Evolutionary conservation across 2,329 filamentous ascomycete genomes (phyloP).

Genomic region (Capronia coronata): DNA sequence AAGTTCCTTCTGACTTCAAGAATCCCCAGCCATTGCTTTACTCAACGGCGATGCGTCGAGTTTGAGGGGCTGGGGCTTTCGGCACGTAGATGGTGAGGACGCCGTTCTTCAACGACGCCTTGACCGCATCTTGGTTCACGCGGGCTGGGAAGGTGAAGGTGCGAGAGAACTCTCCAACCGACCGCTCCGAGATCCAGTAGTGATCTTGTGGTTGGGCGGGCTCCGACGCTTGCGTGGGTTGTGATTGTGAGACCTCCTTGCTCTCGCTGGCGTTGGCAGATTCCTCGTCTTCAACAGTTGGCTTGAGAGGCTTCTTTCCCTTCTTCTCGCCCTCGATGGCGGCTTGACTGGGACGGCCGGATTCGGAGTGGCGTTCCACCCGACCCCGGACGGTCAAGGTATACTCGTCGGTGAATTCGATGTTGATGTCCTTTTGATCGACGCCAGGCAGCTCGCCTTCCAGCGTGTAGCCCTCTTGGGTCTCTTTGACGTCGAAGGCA

Average conservation of each 20-base stretch:
- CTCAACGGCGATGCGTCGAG: slow-evolving; percentile 52
- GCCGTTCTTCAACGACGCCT: slow-evolving; percentile 55
- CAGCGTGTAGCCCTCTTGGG: slow-evolving; percentile 40
- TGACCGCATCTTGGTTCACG: slow-evolving; percentile 56
- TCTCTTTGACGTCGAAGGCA: slow-evolving; percentile 45
- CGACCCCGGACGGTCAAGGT: slow-evolving; percentile 44
- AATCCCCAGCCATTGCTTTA: no score
- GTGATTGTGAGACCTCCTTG: slow-evolving; percentile 31
- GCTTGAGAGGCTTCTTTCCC: slow-evolving; percentile 32
- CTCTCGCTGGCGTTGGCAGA: slow-evolving; percentile 21
- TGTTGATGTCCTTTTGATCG: slow-evolving; percentile 41
- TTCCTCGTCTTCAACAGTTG: slow-evolving; percentile 43
- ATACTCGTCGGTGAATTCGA: slow-evolving; percentile 44
- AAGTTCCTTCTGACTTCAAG: no score
- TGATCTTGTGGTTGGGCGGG: slow-evolving; percentile 33
- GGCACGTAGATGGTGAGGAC: slow-evolving; percentile 53
- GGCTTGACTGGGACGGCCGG: slow-evolving; percentile 22
- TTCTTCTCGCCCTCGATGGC: slow-evolving; percentile 21
- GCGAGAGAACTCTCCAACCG: slow-evolving; percentile 54
- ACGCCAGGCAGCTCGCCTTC: slow-evolving; percentile 47
- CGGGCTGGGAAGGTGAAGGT: slow-evolving; percentile 53
- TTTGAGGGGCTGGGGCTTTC: slow-evolving; percentile 45
- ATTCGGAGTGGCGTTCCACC: slow-evolving; percentile 35
- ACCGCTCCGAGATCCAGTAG: slow-evolving; percentile 57
- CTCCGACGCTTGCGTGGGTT: slow-evolving; percentile 26